Conservation (phyloP, 2,329 filamentous ascomycete genomes). For the Cucurbitaria berberidis region DNA sequence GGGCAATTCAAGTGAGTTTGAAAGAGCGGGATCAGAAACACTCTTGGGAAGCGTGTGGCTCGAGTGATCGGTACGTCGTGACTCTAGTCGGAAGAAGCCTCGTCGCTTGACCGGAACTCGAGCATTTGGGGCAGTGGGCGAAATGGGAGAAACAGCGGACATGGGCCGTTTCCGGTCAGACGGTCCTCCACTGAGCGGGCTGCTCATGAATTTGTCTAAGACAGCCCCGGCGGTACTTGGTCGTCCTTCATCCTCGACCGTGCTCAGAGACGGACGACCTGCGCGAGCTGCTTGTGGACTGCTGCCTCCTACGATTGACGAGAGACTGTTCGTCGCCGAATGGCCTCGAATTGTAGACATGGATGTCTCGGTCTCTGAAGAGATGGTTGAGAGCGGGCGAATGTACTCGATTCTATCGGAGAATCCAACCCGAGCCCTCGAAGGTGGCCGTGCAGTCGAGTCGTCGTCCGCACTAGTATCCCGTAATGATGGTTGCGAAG, state of each 20-base stretch:
- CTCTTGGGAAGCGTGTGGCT: slow-evolving; percentile 37
- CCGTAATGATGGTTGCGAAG: slow-evolving; percentile 49
- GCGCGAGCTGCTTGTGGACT: slow-evolving; percentile 55
- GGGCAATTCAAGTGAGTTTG: slow-evolving; percentile 33
- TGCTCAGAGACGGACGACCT: slow-evolving; percentile 48
- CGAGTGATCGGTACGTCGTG: slow-evolving; percentile 49
- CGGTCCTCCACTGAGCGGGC: slow-evolving; percentile 31
- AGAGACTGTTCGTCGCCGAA: slow-evolving; percentile 79
- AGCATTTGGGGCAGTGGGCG: slow-evolving; percentile 8
- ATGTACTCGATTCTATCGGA: slow-evolving; percentile 85
- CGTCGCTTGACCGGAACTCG: slow-evolving; percentile 41
- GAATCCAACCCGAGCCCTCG: slow-evolving; percentile 76
- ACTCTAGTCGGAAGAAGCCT: slow-evolving; percentile 59
- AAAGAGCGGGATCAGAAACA: slow-evolving; percentile 44
- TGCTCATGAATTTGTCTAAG: slow-evolving; percentile 56
- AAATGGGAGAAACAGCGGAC: slow-evolving; percentile 42
- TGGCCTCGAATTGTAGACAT: slow-evolving; percentile 72
- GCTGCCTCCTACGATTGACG: slow-evolving; percentile 72
- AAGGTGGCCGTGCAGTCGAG: slow-evolving; percentile 46
- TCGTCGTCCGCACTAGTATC: slow-evolving; percentile 33
- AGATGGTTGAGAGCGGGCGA: slow-evolving; percentile 81
- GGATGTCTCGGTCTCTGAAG: slow-evolving; percentile 82
- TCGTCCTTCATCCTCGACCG: slow-evolving; percentile 53
- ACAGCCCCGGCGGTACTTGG: slow-evolving; percentile 77
- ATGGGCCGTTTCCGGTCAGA: slow-evolving; percentile 44